Evolutionary conservation across 495 filamentous ascomycete species (phyloP), one percentile per base, ranked within the genome.

Genomic region (Terfezia claveryi): DNA sequence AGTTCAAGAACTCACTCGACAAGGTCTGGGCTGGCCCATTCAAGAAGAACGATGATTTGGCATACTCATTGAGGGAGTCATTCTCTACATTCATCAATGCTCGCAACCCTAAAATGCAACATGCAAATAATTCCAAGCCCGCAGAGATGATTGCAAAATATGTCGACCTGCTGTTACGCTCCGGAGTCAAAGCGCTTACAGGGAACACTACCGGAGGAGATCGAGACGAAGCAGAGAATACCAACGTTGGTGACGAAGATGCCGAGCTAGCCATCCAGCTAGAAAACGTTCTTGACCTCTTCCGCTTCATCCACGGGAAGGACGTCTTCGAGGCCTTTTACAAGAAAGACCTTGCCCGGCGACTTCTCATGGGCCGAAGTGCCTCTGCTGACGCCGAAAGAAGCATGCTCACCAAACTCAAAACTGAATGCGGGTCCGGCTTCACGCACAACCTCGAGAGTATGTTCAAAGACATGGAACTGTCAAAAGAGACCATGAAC

Each of bases 131-230:
- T 55, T 82, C 85, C 9, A 94, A 93, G 71, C 84, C 92, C 8
- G 91, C 88, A 36, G 91, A 99, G 69, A 93, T 95, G 88, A 92
- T 96, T 56, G 91, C 91, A 12, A 96, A 94, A 68, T 87, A 95
- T 59, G 87, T 99, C 56, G 88, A 99, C 69, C 71, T 80, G 66
- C 73, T 99, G 9, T 78, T 99, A 12, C 80, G 87, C 55, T 82
- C 84, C 36, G 92, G 91, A 8, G 74, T 85, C 52, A 95, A 85
- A 67, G 76, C 85, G 11, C 77, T 92, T 11, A 81, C 81, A 5
- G 11, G 68, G 73, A 0, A 72, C 57, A 56, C 50, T 17, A 56
- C 56, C 6, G 50, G 32, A 2, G 46, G 73, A 0, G 74, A 76
- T 60, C 61, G 51, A 37, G 68, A 69, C 56, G 75, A 77, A 52